Evolutionary conservation across 495 filamentous ascomycete genomes (phyloP).

Genomic region (Staphylotrichum longicolle): DNA sequence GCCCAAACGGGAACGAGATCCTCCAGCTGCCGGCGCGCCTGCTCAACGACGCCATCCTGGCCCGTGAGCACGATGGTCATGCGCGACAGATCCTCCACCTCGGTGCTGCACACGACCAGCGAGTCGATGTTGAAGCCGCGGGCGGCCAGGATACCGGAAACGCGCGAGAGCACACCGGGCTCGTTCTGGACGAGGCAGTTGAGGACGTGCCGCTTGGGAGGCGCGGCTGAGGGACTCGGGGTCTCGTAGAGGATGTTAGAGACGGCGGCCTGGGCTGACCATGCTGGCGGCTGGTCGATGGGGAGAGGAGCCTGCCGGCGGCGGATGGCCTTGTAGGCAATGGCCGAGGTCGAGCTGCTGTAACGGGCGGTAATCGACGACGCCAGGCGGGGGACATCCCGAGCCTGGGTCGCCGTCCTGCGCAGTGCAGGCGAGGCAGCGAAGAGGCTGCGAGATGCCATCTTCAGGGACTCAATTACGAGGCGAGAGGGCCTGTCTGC

Average conservation of each 20-base stretch:
- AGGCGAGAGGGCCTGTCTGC: conserved; percentile 23
- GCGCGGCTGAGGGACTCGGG: conserved; percentile 73
- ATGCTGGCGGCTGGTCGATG: conserved; percentile 70
- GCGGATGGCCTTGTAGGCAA: conserved; percentile 97
- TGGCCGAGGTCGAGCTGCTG: conserved; percentile 72
- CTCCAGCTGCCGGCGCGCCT: conserved; percentile 91
- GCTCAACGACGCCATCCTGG: conserved; percentile 96
- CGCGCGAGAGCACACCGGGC: conserved; percentile 91
- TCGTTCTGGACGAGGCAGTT: conserved; percentile 99
- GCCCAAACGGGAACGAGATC: conserved; percentile 98
- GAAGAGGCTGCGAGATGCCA: conserved; percentile 47
- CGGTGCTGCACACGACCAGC: conserved; percentile 94
- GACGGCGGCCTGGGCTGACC: conserved; percentile 93
- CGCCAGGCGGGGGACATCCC: conserved; percentile 26
- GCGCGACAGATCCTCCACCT: conserved; percentile 94
- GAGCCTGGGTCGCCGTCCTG: conserved; percentile 31
- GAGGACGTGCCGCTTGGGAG: conserved; percentile 89
- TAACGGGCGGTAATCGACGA: conserved; percentile 26
- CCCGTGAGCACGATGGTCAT: conserved; percentile 98
- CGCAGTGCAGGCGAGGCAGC: conserved; percentile 36
- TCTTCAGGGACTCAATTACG: conserved; percentile 29
- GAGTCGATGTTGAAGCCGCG: conserved; percentile 99
- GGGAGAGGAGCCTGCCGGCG: conserved; percentile 82
- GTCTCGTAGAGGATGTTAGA: conserved; percentile 99
- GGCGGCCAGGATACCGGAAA: conserved; percentile 93